phyloP scores from a whole-genome alignment of 176 grass and related monocot genomes.

The Juncus effusus region DNA sequence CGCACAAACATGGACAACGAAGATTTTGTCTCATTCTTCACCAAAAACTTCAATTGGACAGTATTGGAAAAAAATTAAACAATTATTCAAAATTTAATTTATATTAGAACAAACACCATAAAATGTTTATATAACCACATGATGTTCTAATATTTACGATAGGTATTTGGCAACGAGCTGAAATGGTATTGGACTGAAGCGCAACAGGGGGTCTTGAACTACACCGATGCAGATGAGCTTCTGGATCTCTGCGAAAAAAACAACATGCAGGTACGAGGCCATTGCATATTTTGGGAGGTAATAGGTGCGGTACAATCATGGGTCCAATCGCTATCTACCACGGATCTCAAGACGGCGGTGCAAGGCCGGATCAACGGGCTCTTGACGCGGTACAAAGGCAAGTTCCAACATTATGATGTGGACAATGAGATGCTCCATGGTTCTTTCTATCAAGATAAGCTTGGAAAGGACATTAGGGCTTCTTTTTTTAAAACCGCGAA shows the following conservation, averaged over 20 bases:
- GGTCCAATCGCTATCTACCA: conserved; percentile 44
- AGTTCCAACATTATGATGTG: conserved; percentile 79
- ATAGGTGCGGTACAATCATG: conserved; percentile 56
- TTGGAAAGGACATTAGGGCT: conserved; percentile 51
- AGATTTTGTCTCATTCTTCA: conserved; percentile 76
- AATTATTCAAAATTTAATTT: no score
- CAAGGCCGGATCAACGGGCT: conserved; percentile 42
- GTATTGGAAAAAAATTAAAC: conserved; percentile 15
- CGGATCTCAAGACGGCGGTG: conserved; percentile 54
- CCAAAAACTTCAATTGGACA: conserved; percentile 81
- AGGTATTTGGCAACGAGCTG: conserved; percentile 74
- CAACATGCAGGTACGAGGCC: conserved; percentile 50
- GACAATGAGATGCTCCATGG: conserved; percentile 98
- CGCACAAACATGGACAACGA: conserved; percentile 93
- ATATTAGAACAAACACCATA: no score
- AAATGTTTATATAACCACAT: no score
- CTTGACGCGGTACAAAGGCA: conserved; percentile 71
- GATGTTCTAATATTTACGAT: no score
- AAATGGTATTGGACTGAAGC: conserved; percentile 98
- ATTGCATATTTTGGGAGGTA: conserved; percentile 98
- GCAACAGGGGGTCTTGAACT: conserved; percentile 54
- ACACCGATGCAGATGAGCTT: conserved; percentile 77
- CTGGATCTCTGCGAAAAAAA: conserved; percentile 71
- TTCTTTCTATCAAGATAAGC: conserved; percentile 78
- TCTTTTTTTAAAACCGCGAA: conserved; percentile 56